Conservation (phyloP, 495 filamentous ascomycete species). For the Echria macrotheca region DNA sequence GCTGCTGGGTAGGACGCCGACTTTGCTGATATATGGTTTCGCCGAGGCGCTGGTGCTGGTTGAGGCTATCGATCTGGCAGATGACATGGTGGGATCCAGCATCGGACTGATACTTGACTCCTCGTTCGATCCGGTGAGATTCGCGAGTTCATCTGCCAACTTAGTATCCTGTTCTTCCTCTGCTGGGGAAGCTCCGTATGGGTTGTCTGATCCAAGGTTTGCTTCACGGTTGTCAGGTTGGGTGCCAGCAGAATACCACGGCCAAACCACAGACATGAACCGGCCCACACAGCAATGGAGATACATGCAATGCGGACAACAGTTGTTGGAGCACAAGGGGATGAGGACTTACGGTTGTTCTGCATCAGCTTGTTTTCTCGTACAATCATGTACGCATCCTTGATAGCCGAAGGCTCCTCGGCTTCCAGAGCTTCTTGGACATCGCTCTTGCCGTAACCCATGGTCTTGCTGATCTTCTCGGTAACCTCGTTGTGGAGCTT, state of each 20-base stretch:
- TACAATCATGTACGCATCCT: constrained; percentile 97
- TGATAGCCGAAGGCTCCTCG: constrained; percentile 93
- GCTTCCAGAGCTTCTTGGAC: constrained; percentile 88
- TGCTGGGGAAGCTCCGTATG: constrained; percentile 34
- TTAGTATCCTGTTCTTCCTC: constrained; percentile 21
- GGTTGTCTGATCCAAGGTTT: constrained; percentile 30
- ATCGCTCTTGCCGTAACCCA: constrained; percentile 94
- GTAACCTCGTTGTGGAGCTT: constrained; percentile 89
- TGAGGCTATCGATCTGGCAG: constrained; percentile 40
- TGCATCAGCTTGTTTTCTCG: constrained; percentile 98
- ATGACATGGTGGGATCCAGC: constrained; percentile 33
- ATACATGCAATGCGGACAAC: too few species aligned
- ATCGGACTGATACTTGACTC: constrained; percentile 29
- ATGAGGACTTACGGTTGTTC: constrained; percentile 66
- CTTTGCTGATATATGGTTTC: constrained; percentile 66
- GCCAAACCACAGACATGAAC: too few species aligned
- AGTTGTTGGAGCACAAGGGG: too few species aligned
- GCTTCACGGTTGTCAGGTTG: constrained; percentile 20
- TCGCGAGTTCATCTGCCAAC: constrained; percentile 16
- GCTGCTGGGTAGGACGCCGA: constrained; percentile 85
- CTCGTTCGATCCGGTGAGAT: constrained; percentile 8
- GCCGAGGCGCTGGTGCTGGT: constrained; percentile 39
- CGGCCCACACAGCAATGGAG: too few species aligned
- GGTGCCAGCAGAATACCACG: constrained; percentile 1
- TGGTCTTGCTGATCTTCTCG: constrained; percentile 90